A percentile compares a stretch with the other conserved stretches of the same genome.
phyloP scores from a whole-genome alignment of 225 moss, liverwort and hornwort genomes.

The Antitrichia curtipendula region DNA sequence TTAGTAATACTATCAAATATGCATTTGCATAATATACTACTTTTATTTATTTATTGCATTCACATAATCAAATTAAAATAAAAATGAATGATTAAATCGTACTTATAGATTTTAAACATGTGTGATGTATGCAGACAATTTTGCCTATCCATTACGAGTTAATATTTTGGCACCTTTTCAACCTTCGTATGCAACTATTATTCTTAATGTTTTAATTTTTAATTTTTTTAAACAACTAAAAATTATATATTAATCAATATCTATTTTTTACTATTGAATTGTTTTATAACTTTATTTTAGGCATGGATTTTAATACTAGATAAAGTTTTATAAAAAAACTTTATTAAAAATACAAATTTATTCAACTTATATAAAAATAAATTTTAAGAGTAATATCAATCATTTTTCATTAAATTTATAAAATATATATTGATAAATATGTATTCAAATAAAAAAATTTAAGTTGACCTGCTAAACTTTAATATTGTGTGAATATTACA shows the following conservation, averaged over 20 bases:
- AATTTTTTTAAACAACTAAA: too few species aligned
- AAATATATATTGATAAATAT: background rate
- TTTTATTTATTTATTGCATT: background rate
- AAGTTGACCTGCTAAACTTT: rapidly evolving
- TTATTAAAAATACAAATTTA: background rate
- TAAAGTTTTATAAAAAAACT: rapidly evolving
- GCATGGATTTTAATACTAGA: too few species aligned
- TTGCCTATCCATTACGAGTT: constrained; percentile 29
- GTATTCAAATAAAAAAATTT: background rate
- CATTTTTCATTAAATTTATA: background rate
- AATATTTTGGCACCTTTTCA: constrained; percentile 47
- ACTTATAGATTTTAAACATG: background rate
- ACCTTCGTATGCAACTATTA: constrained; percentile 18
- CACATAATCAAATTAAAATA: too few species aligned
- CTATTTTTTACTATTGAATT: background rate
- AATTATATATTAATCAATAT: too few species aligned
- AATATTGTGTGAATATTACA: background rate
- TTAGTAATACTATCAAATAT: background rate
- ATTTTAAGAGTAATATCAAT: background rate
- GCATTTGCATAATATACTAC: background rate
- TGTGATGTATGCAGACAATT: constrained; percentile 1
- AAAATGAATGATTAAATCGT: background rate
- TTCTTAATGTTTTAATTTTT: background rate
- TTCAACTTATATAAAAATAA: too few species aligned
- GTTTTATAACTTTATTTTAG: background rate